Evolutionary conservation across 495 filamentous ascomycete genomes (phyloP).

Genomic region (Penicillium pulvis): DNA sequence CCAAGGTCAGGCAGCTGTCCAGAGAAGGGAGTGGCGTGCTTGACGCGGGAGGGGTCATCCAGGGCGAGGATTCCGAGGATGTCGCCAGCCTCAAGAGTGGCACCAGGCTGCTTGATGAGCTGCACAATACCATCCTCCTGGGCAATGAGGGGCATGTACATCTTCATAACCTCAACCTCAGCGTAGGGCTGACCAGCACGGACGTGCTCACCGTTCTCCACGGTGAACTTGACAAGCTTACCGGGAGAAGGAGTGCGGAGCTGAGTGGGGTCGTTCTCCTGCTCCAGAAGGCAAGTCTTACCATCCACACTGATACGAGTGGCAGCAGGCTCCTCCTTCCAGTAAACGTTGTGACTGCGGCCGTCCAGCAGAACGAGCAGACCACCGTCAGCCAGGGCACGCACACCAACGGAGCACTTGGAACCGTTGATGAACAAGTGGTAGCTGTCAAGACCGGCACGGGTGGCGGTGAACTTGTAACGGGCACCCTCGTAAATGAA

Average conservation of each 20-base stretch:
- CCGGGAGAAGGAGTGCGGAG: slow-evolving; percentile 92
- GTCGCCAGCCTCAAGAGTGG: slow-evolving; percentile 96
- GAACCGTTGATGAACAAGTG: slow-evolving; percentile 99
- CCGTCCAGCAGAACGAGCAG: slow-evolving; percentile 88
- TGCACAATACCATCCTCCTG: slow-evolving; percentile 97
- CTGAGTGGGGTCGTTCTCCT: slow-evolving; percentile 99
- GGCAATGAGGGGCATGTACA: slow-evolving; percentile 99
- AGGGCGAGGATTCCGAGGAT: slow-evolving; percentile 97
- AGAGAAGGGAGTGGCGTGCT: slow-evolving; percentile 95
- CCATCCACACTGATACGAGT: slow-evolving; percentile 95
- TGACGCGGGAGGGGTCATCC: slow-evolving; percentile 94
- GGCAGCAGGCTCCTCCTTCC: slow-evolving; percentile 97
- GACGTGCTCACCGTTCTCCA: slow-evolving; percentile 96
- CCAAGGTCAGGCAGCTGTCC: slow-evolving; percentile 89
- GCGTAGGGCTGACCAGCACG: slow-evolving; percentile 91
- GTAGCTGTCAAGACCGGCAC: slow-evolving; percentile 91
- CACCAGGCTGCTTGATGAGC: slow-evolving; percentile 98
- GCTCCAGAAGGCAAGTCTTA: slow-evolving; percentile 96
- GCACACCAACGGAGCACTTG: slow-evolving; percentile 91
- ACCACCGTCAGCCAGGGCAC: slow-evolving; percentile 90
- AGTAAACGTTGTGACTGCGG: slow-evolving; percentile 97
- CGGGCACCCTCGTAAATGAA: slow-evolving; percentile 97
- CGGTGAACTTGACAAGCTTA: slow-evolving; percentile 97
- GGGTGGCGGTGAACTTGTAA: slow-evolving; percentile 98
- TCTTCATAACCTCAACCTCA: slow-evolving; percentile 99